Evolutionary conservation across 495 filamentous ascomycete genomes (phyloP).

Genomic region (Mytilinidion resinicola): DNA sequence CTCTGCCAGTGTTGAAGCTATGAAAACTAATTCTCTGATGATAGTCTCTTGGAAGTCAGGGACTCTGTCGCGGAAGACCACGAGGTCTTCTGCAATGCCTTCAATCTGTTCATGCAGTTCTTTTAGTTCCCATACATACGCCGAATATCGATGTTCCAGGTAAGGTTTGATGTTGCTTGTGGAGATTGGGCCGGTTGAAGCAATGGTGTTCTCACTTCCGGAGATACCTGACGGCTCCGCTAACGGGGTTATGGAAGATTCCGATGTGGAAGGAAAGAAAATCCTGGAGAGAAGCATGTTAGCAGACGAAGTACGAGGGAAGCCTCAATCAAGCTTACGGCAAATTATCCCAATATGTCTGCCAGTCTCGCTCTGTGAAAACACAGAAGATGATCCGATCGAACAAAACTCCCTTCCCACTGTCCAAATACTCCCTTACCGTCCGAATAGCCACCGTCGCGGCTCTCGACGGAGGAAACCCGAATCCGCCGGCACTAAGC

Average conservation of each 20-base stretch:
- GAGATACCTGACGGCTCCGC: not conserved
- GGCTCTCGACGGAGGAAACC: constrained; percentile 16
- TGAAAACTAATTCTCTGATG: constrained; percentile 4
- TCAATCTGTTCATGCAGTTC: constrained; percentile 6
- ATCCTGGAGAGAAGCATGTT: not conserved
- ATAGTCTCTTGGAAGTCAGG: constrained; percentile 5
- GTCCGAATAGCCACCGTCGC: constrained; percentile 20
- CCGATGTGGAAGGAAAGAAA: constrained; percentile 21
- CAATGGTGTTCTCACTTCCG: not conserved
- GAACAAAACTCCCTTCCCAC: constrained; percentile 4
- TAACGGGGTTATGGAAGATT: constrained; percentile 6
- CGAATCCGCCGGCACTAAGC: constrained; percentile 13
- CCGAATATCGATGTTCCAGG: not conserved
- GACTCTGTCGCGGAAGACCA: constrained; percentile 3
- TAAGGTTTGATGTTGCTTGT: not conserved
- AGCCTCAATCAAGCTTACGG: not conserved
- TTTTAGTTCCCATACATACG: not conserved
- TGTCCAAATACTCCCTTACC: constrained; percentile 20
- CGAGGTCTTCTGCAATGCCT: not conserved
- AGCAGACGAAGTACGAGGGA: too few species aligned
- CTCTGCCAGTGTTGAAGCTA: not conserved
- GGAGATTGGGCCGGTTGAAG: not conserved
- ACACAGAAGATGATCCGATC: constrained; percentile 24
- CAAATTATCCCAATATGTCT: constrained; percentile 15
- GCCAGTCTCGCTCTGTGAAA: constrained; percentile 10